Evolutionary conservation across 495 filamentous ascomycete genomes (phyloP).

Genomic region (Immersiella caudata): DNA sequence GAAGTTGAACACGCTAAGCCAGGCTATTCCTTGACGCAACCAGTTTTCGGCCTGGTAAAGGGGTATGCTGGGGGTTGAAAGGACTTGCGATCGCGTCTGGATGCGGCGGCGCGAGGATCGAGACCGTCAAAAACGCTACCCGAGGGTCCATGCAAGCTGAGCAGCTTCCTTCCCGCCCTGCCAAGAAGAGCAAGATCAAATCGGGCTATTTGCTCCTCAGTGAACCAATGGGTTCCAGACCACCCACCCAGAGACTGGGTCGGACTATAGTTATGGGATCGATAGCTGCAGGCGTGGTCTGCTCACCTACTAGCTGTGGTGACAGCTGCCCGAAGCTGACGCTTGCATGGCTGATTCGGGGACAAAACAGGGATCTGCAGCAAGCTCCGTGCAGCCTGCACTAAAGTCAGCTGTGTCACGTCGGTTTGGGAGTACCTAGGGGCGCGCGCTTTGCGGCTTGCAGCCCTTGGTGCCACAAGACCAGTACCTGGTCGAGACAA

Average conservation of each 20-base stretch:
- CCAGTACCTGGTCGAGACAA: background rate
- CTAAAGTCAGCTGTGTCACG: background rate
- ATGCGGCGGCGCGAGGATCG: background rate
- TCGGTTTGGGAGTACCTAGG: conserved; percentile 4
- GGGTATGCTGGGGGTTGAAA: background rate
- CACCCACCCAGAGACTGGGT: background rate
- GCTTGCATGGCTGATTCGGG: background rate
- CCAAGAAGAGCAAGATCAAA: too few relatives aligned
- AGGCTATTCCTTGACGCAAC: background rate
- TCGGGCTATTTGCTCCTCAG: background rate
- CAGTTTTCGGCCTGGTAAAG: background rate
- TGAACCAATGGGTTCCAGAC: background rate
- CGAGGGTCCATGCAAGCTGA: background rate
- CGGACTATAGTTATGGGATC: background rate
- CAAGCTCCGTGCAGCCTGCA: background rate
- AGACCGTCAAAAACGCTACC: background rate
- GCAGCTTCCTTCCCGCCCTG: background rate
- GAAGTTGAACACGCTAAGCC: background rate
- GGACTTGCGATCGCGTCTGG: background rate
- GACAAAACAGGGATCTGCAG: background rate
- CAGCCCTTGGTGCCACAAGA: background rate
- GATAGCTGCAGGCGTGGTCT: background rate
- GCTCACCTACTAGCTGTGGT: background rate
- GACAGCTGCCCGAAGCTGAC: background rate
- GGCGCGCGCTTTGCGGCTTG: background rate